A percentile compares a stretch with the other conserved stretches of the same genome.
phyloP scores from a whole-genome alignment of 495 filamentous ascomycete genomes.

The Amniculicola lignicola region DNA sequence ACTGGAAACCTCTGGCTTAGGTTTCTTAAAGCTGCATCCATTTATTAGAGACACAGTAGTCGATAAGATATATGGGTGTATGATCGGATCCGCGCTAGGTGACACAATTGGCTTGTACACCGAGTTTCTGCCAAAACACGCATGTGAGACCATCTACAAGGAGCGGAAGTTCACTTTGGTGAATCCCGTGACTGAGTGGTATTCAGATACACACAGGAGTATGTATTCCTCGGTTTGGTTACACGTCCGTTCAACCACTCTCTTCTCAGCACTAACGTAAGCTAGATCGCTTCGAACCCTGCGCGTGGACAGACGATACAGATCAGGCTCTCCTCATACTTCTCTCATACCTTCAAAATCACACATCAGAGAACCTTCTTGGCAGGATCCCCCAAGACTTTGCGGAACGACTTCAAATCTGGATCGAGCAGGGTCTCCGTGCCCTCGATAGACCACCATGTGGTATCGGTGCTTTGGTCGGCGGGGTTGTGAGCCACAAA shows the following conservation, averaged over 20 bases:
- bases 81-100: conserved; percentile 49
- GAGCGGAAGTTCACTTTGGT: conserved; percentile 41
- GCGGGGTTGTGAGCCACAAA: conserved; percentile 35
- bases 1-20: background rate
- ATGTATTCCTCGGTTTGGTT: conserved; percentile 1
- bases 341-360: conserved; percentile 44
- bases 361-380: conserved; percentile 17
- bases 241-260: too few species aligned
- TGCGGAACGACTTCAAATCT: conserved; percentile 44
- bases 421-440: conserved; percentile 44
- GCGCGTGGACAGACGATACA: conserved; percentile 54
- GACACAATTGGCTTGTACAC: conserved; percentile 53
- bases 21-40: conserved; percentile 33
- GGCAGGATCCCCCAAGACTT: conserved; percentile 36
- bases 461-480: conserved; percentile 45
- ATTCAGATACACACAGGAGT: conserved; percentile 43
- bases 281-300: conserved; percentile 36
- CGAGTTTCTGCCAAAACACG: conserved; percentile 42
- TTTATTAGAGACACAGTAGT: conserved; percentile 31
- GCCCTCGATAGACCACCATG: conserved; percentile 45
- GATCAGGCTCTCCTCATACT: conserved; percentile 49
- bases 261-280: background rate
- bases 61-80: conserved; percentile 43
- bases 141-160: conserved; percentile 38
- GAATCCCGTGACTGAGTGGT: conserved; percentile 38